Evolutionary conservation across 306 rosid genomes (phyloP).

Genomic region (Datisca glomerata): DNA sequence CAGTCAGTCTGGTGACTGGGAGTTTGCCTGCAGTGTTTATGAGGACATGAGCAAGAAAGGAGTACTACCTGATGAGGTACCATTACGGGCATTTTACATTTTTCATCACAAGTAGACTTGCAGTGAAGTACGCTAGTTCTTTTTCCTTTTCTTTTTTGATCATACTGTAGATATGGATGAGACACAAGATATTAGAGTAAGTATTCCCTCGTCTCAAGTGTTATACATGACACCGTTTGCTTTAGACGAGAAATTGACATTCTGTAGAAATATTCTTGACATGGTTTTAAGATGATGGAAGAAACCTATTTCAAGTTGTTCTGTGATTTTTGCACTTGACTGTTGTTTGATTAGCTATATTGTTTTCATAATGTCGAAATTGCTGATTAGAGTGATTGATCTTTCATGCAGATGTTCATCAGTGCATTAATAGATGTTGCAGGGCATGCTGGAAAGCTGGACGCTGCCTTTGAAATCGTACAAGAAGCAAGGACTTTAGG

Average conservation of each 20-base stretch:
- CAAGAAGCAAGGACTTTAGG: constrained; percentile 53
- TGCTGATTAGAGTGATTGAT: constrained; percentile 15
- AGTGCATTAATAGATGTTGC: constrained; percentile 95
- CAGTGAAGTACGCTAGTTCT: background rate
- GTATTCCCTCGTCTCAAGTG: background rate
- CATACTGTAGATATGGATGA: background rate
- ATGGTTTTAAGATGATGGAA: background rate
- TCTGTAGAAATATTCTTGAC: background rate
- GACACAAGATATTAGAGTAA: background rate
- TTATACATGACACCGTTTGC: background rate
- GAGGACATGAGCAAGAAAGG: constrained; percentile 67
- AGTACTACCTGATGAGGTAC: constrained; percentile 81
- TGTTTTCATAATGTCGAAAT: constrained; percentile 10
- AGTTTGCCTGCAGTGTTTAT: constrained; percentile 55
- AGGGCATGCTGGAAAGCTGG: constrained; percentile 85
- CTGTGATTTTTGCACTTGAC: constrained; percentile 12
- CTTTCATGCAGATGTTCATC: constrained; percentile 66
- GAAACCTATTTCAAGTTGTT: background rate
- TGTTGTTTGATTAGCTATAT: constrained; percentile 5
- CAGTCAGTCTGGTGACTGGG: constrained; percentile 89
- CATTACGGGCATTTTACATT: background rate
- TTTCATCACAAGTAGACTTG: background rate
- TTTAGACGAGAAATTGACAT: background rate
- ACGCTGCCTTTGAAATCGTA: constrained; percentile 74
- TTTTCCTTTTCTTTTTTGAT: background rate